Conservation (phyloP, 75 land plant species). For the Cryptomeria japonica region DNA sequence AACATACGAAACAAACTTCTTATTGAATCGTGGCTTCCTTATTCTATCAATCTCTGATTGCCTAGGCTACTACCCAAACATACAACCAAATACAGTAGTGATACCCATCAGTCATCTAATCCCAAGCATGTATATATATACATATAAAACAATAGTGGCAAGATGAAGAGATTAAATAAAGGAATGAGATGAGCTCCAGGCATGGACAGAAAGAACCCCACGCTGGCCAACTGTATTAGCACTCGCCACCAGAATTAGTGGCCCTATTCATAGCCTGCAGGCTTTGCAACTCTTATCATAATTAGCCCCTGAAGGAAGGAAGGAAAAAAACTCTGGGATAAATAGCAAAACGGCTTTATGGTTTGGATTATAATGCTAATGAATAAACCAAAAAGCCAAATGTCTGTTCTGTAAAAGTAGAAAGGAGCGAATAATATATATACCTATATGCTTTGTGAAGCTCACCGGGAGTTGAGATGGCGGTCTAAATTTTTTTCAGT, state of each 20-base stretch:
- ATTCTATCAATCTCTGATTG: neutral
- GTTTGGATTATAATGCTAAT: neutral
- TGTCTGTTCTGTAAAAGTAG: neutral
- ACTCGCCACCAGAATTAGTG: slow-evolving; percentile 6
- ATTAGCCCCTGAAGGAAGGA: neutral
- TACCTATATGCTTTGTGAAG: neutral
- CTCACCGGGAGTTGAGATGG: neutral
- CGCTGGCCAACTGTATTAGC: slow-evolving; percentile 7
- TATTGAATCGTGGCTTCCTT: no score
- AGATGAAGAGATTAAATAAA: neutral
- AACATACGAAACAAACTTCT: no score
- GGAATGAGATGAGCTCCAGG: neutral
- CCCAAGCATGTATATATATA: neutral
- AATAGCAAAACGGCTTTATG: neutral
- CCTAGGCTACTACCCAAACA: neutral
- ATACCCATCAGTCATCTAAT: neutral
- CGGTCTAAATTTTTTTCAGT: neutral
- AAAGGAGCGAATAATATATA: neutral
- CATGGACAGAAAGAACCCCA: slow-evolving; percentile 1
- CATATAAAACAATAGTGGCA: neutral
- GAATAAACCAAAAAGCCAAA: neutral
- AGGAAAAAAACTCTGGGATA: neutral
- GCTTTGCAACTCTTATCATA: slow-evolving; percentile 8
- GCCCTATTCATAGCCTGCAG: slow-evolving; percentile 11
- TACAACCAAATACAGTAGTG: neutral